Base-by-base conservation (phyloP, 2,329 filamentous ascomycete species). In the Curvularia lunata region DNA sequence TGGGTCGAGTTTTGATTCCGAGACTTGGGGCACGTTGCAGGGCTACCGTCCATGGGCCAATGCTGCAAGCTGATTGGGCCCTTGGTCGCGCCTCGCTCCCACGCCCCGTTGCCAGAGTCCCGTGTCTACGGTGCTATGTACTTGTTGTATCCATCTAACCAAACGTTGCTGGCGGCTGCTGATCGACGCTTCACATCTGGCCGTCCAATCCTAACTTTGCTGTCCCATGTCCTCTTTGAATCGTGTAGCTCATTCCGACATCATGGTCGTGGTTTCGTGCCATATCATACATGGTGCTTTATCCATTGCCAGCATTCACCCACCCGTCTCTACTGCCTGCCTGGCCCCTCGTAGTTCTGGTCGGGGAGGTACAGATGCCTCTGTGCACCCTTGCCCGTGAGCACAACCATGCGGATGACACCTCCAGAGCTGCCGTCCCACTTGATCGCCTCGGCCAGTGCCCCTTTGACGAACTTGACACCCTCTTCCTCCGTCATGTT, bases 401-500 rank as follows among this genome's bases (percentile, higher is more conserved):
- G 81, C 58, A 99, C 95, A 62, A 98, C 94, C 91, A 99, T 92
- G 69, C 95, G 88, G 73, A 99, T 99, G 59, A 99, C 95, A 81
- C 95, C 95, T 66, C 95, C 95, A 3, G 95, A 98, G 83, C 93
- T 97, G 64, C 95, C 95, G 77, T 99, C 95, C 95, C 95, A 99
- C 82, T 97, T 97, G 85, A 99, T 98, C 16, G 95, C 95, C 84
- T 99, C 94, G 73, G 87, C 83, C 75, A 99, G 82, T 30, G 95
- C 89, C 47, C 88, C 90, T 82, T 97, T 97, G 77, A 99, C 95
- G 73, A 99, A 99, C 40, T 88, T 80, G 65, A 99, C 88, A 1
- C 95, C 95, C 62, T 96, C 93, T 54, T 87, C 84, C 83, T 98
- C 92, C 52, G 90, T 91, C 93, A 99, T 98, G 65, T 87, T 87